These are phyloP conservation scores for Aspergillus alliaceus DNA, from an alignment of 2,329 filamentous ascomycete species.

Conservation along the genomic window DNA sequence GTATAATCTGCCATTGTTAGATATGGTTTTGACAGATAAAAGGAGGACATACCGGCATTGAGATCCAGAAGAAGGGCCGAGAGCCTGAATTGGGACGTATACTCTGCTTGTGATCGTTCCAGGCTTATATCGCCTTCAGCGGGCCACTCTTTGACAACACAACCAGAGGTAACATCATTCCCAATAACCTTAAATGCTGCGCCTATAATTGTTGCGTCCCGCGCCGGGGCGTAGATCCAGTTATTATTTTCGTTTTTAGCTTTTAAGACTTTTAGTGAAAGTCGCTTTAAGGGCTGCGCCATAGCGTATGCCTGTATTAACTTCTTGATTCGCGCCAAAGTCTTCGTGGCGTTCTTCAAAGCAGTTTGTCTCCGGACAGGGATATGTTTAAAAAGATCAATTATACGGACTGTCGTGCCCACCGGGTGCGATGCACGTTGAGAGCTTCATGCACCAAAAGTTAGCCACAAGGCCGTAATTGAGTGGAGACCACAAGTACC, in stretches of 20 bases:
- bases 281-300: constrained; percentile 55
- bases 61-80: constrained; percentile 52
- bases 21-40: not conserved
- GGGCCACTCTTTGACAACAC: constrained; percentile 34
- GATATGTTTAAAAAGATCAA: constrained; percentile 56
- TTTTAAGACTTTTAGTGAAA: constrained; percentile 57
- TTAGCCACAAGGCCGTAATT: not conserved
- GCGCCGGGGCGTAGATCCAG: constrained; percentile 59
- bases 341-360: constrained; percentile 52
- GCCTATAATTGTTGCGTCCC: constrained; percentile 49
- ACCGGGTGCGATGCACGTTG: constrained; percentile 55
- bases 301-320: constrained; percentile 61
- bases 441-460: constrained; percentile 16
- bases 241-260: constrained; percentile 62
- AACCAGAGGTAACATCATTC: constrained; percentile 54
- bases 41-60: constrained; percentile 33
- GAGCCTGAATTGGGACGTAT: constrained; percentile 40
- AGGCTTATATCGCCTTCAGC: constrained; percentile 20
- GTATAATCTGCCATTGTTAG: constrained; percentile 36
- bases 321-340: constrained; percentile 52
- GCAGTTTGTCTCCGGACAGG: constrained; percentile 61
- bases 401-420: constrained; percentile 61
- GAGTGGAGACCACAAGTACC: constrained; percentile 30
- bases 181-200: constrained; percentile 58
- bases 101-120: not conserved